Evolutionary conservation across 495 filamentous ascomycete genomes (phyloP), one percentile per base, ranked within the genome.

Genomic region (Thermothielavioides terrestris): DNA sequence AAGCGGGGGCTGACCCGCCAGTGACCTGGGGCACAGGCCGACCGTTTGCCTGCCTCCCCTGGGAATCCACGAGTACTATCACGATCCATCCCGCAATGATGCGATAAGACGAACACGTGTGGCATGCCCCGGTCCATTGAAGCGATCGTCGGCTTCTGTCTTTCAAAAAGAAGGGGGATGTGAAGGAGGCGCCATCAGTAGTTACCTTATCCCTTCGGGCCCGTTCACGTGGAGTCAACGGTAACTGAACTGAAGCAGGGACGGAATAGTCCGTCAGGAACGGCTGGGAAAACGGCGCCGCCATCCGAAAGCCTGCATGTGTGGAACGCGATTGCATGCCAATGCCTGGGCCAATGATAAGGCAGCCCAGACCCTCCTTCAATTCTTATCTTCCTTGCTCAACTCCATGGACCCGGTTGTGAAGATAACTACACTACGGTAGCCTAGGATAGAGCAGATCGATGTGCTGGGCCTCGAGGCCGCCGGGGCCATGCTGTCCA

Each of bases 361-460:
- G 22, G 25, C 15, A 12, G 28, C 42, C 35, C 21, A 46, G 35
- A 42, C 46, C 31, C 51, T 50, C 31, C 46, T 35, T 50, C 46
- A 52, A 50, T 57, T 53, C 57, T 60, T 60, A 60, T 60, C 57
- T 43, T 47, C 49, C 23, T 34, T 46, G n/a, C n/a, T n/a, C n/a
- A n/a, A n/a, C 44, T 28, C 50, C 25, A 36, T 34, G 20, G 42
- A 14, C 37, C 32, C 14, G 15, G 8, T 32, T 45, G 21, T 22
- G 44, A 18, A 32, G 28, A 25, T 23, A 27, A n/a, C n/a, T n/a
- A n/a, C n/a, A n/a, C n/a, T n/a, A n/a, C n/a, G n/a, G n/a, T n/a
- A n/a, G n/a, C n/a, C n/a, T n/a, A n/a, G n/a, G n/a, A n/a, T n/a
- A n/a, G n/a, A n/a, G n/a, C n/a, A n/a, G n/a, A n/a, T n/a, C n/a